These are phyloP conservation scores for Globisporangium alternatum DNA, from an alignment of 352 stramenopile species.

Conservation along the genomic window DNA sequence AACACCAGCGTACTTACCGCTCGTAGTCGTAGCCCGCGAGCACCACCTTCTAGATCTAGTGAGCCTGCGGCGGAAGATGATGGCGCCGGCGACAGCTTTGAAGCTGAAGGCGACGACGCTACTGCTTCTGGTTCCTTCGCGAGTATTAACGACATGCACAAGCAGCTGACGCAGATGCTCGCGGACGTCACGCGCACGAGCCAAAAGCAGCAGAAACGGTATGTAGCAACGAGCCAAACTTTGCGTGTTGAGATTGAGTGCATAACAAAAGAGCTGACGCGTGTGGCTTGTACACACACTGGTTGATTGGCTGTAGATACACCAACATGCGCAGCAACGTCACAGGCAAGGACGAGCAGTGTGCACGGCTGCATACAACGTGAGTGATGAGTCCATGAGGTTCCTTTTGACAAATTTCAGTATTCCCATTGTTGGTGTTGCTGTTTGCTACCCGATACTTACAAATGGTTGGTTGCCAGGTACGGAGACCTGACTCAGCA, in stretches of 20 bases:
- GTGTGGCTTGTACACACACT: not conserved
- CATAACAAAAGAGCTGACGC: not conserved
- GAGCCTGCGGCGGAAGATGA: slow-evolving; percentile 41
- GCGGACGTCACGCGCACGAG: slow-evolving; percentile 31
- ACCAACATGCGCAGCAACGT: slow-evolving; percentile 27
- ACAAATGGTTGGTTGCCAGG: slow-evolving; percentile 19
- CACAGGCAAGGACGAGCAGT: slow-evolving; percentile 24
- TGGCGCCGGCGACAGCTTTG: not conserved
- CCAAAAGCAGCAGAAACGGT: slow-evolving; percentile 46
- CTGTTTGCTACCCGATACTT: not conserved
- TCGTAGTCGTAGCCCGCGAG: slow-evolving; percentile 19
- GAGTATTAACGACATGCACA: slow-evolving; percentile 22
- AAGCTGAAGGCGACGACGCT: not conserved
- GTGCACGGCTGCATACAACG: slow-evolving; percentile 15
- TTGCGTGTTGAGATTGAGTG: not conserved
- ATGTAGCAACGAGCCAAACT: not conserved
- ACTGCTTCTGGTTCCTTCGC: not conserved
- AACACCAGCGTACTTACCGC: not conserved
- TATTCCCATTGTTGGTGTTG: not conserved
- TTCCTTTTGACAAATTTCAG: not conserved
- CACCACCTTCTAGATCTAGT: slow-evolving; percentile 19
- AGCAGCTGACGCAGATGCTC: slow-evolving; percentile 35
- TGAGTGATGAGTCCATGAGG: slow-evolving; percentile 5
- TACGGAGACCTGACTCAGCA: slow-evolving; percentile 39
- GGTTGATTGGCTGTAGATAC: slow-evolving; percentile 22